These are phyloP conservation scores for Geranium rotundifolium DNA, from an alignment of 345 rosid species.

Conservation along the genomic window DNA sequence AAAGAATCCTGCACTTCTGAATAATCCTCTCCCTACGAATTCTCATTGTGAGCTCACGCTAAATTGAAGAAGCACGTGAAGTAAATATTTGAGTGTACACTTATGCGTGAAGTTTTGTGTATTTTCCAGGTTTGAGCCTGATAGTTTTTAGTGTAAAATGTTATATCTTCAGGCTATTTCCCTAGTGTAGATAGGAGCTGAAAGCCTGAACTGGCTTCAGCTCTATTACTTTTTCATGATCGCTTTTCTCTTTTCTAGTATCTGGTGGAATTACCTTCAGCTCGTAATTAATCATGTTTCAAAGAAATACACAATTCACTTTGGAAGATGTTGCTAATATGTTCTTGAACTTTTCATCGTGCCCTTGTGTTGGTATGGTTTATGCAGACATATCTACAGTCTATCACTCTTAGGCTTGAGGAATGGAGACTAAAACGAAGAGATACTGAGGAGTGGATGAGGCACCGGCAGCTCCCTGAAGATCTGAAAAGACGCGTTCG, in stretches of 20 bases:
- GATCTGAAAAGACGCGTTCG: conserved; percentile 55
- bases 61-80: too few relatives aligned
- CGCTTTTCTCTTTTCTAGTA: background rate
- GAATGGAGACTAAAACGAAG: conserved; percentile 90
- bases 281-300: background rate
- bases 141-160: too few relatives aligned
- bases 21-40: background rate
- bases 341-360: background rate
- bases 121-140: too few relatives aligned
- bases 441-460: conserved; percentile 96
- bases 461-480: conserved; percentile 85
- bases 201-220: too few relatives aligned
- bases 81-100: too few relatives aligned
- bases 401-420: conserved; percentile 73
- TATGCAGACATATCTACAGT: conserved; percentile 76
- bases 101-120: too few relatives aligned
- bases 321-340: background rate
- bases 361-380: conserved; percentile 2
- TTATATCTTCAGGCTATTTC: too few relatives aligned
- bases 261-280: background rate
- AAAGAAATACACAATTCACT: background rate
- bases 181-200: too few relatives aligned
- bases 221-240: too few relatives aligned
- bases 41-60: too few relatives aligned
- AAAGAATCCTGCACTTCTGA: background rate